Evolutionary conservation across 129 eudicot species (phyloP), one percentile per base, ranked within the genome.

Genomic region (Tanacetum coccineum): DNA sequence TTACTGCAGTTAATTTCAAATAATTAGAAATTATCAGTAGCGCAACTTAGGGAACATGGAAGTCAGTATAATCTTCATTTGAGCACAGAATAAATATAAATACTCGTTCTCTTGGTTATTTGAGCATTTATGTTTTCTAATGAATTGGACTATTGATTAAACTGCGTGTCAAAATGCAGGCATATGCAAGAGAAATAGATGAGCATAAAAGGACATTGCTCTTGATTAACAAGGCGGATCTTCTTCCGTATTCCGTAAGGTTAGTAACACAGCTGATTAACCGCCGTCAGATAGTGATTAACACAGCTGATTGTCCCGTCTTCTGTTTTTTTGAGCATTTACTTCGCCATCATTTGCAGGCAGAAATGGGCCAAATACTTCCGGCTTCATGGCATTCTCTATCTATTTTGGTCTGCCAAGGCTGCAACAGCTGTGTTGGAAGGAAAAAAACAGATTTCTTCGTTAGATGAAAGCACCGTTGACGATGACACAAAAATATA

Each of bases 191-290:
- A 79, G 98, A 93, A 76, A 60, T 86, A 25, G 92, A 93, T 54
- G 89, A 86, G 76, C 85, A 88, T 83, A 93, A 88, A 66, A 82
- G 79, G 78, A 93, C 96, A 50, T 6, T 93, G 77, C 98, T 93
- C 26, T 86, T 93, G 49, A 79, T 93, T 50, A 92, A 92, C 84
- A 92, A 92, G 84, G 98, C 98, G 9, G 98, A 88, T 75, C 96
- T 93, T 73, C 76, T 93, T 49, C 98, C 96, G 47, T 25, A 64
- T 66, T 68, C 89, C 13, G 81, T 93, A 45, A 88, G 98, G 96
- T 86, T 4, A 71, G 83, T 36, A 66, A 30, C 18, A n/a, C 48
- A 3, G 25, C 10, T 20, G 30, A 46, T 14, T 10, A 61, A 26
- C 42, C 42, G 0, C 42, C 1, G 42, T 36, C n/a, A n/a, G n/a